These are phyloP conservation scores for Hura crepitans DNA, from an alignment of 441 rosid species.

Conservation along the genomic window DNA sequence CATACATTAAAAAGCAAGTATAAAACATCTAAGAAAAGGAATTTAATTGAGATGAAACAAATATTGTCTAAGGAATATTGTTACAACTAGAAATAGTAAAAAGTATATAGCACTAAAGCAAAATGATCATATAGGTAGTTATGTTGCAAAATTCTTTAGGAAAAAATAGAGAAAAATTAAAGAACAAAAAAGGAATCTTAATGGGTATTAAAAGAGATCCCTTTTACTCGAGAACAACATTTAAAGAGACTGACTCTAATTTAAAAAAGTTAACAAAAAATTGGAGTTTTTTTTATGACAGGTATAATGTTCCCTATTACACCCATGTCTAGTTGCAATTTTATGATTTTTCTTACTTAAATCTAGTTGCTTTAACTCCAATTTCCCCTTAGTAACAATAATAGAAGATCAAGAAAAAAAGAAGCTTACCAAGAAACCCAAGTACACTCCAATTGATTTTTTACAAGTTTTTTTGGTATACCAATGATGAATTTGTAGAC, in stretches of 20 bases:
- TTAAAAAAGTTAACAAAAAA: conserved; percentile 11
- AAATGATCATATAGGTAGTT: not conserved
- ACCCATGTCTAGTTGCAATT: no score
- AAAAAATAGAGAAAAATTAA: not conserved
- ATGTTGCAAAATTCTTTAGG: not conserved
- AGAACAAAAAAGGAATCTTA: not conserved
- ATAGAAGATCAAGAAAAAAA: conserved; percentile 71
- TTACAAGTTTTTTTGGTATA: no score
- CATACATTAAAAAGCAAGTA: not conserved
- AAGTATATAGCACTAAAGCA: not conserved
- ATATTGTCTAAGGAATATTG: not conserved
- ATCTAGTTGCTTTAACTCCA: no score
- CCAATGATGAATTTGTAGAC: conserved; percentile 43
- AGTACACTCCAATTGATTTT: no score
- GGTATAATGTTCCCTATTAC: conserved; percentile 51
- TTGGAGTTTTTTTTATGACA: conserved; percentile 53
- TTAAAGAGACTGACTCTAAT: conserved; percentile 19
- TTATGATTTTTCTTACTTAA: conserved; percentile 45
- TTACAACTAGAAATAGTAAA: not conserved
- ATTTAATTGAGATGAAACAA: not conserved
- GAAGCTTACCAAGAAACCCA: conserved; percentile 91
- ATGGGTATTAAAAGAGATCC: conserved; percentile 1
- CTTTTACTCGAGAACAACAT: not conserved
- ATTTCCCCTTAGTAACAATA: conserved; percentile 42
- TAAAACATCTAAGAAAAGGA: not conserved